Base-by-base conservation (phyloP, 2,329 filamentous ascomycete genomes). In the Seiridium unicorne region DNA sequence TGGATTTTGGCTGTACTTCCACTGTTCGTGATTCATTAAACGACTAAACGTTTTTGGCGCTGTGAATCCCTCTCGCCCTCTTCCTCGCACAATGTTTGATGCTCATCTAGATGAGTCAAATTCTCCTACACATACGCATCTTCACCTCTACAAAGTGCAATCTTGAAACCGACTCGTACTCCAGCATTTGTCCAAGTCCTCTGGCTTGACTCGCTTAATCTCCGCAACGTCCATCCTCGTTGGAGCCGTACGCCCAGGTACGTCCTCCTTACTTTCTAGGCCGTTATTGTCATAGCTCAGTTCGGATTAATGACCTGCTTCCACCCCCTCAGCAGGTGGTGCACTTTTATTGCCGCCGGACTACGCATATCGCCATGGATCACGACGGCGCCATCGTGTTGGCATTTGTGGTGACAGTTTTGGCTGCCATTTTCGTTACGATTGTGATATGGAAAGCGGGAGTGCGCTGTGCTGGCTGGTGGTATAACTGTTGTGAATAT, bases 311-410 rank as follows among this genome's bases (percentile, higher is more conserved):
- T 42, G 38, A 42, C 13, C 38, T 26, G 18, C 18, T 26, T 26
- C 18, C 18, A 26, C 18, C 18, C 18, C 2, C 1, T 26, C 18
- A 26, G 18, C 18, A 26, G 18, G 13, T 42, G 38, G 38, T 42
- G 13, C 38, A 8, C 13, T 42, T 42, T 42, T 42, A 13, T 13
- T 42, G 13, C 38, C 7, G 10, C 47, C 26, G 31, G n/a, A 49
- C 18, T 26, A 26, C 18, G 7, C 48, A 32, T 7, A 10, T 10
- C 10, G 18, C 13, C 32, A 55, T 55, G 51, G 31, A 42, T 9
- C 51, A 55, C 51, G 51, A 55, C 36, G 51, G 38, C n/a, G 51
- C 51, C 26, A 55, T 55, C 51, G 31, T 55, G 11, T n/a, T 55
- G 38, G 51, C 51, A 9, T 44, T 55, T 13, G 9, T 55, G n/a